Base-by-base conservation (phyloP, 495 filamentous ascomycete genomes). In the Podospora pseudocomata region DNA sequence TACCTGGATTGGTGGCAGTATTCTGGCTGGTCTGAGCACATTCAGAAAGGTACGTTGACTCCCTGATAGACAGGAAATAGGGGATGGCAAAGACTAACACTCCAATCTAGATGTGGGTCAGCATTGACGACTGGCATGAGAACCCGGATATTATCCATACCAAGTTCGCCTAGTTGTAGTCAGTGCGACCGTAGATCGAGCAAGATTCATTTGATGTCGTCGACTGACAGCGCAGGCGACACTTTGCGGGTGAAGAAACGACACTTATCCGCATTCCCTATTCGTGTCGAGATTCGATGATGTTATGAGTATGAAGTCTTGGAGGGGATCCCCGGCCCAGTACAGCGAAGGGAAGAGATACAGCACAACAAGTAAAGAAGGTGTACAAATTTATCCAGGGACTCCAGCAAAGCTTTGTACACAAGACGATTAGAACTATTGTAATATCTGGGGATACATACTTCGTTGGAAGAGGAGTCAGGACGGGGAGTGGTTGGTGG, bases 41-140 rank as follows among this genome's bases (percentile, higher is more conserved):
- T 99, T 99, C 80, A 89, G 93, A 83, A 99, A 98, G 91, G 94
- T 96, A 76, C 72, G 83, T 78, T 15, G 28, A 68, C 27, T 66
- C 66, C 56, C 64, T 4, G 13, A 56, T 20, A 18, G n/a, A 6
- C 27, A 5, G 49, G 59, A 39, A 53, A 32, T 58, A 18, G 67
- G 18, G 15, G 58, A 69, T 32, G 30, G 58, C 63, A 5, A 39
- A 39, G 74, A 53, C 67, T 39, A 30, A 65, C 28, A 44, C 34
- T 6, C 62, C 68, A 67, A 63, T 68, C 67, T 77, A 97, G 95
- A 98, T 99, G 96, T 97, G 94, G 92, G 94, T 98, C 70, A 96
- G 91, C 74, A 92, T 94, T 73, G 96, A 97, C 72, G 95, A 98
- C 81, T 99, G 94, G 94, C 96, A 99, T 75, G 95, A 99, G 84